These are phyloP conservation scores for Hypseocharis bilobata DNA, from an alignment of 441 rosid species.

Conservation along the genomic window DNA sequence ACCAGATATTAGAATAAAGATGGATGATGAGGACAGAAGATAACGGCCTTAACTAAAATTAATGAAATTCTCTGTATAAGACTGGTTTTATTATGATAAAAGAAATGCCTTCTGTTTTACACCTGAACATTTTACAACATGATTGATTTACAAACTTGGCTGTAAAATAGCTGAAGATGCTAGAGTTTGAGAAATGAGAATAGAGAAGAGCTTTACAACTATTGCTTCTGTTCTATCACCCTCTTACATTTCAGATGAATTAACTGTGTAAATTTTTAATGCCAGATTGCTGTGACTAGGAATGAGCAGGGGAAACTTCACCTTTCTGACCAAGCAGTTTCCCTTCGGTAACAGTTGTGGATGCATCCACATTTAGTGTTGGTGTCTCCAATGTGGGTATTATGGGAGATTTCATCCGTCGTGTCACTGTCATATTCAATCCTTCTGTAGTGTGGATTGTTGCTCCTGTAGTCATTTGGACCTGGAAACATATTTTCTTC, in stretches of 20 bases:
- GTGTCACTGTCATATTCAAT: conserved; percentile 54
- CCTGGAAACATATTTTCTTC: conserved; percentile 37
- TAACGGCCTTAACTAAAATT: not conserved
- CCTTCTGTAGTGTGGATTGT: conserved; percentile 95
- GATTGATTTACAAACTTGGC: not conserved
- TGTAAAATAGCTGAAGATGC: not conserved
- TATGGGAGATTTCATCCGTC: conserved; percentile 46
- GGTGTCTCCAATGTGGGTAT: conserved; percentile 39
- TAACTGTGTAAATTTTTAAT: not conserved
- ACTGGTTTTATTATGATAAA: not conserved
- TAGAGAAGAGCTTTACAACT: too few relatives aligned
- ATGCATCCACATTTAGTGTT: conserved; percentile 26
- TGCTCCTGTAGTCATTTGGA: conserved; percentile 94
- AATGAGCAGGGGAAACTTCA: conserved; percentile 48
- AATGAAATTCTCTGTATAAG: not conserved
- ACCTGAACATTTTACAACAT: not conserved
- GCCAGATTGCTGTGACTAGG: conserved; percentile 14
- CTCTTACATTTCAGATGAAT: not conserved
- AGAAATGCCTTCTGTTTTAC: not conserved
- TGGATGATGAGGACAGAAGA: not conserved
- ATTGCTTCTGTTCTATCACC: too few relatives aligned
- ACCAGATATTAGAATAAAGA: too few relatives aligned
- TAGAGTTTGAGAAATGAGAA: not conserved
- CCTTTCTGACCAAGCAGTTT: conserved; percentile 35
- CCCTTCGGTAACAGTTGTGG: conserved; percentile 17